phyloP scores from a whole-genome alignment of 2,329 filamentous ascomycete species.

The Aspergillus pseudotamarii region DNA sequence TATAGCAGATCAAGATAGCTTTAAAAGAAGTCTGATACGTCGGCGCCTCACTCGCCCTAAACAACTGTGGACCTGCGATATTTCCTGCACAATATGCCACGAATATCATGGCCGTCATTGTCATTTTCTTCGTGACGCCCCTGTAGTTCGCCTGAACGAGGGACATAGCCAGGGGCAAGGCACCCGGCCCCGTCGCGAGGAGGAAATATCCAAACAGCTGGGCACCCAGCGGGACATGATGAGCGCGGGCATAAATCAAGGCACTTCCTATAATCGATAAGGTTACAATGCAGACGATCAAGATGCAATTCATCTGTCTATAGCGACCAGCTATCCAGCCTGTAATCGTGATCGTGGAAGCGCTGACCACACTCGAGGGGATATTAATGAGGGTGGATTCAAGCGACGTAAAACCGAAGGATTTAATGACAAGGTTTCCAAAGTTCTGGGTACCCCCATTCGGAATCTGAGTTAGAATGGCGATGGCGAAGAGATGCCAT shows the following conservation, averaged over 20 bases:
- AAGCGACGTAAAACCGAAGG: conserved; percentile 59
- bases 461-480: conserved; percentile 57
- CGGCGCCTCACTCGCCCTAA: conserved; percentile 53
- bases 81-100: conserved; percentile 60
- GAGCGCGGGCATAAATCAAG: conserved; percentile 54
- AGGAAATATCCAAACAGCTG: conserved; percentile 63
- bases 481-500: conserved; percentile 60
- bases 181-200: conserved; percentile 56
- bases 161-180: conserved; percentile 59
- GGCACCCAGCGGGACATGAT: conserved; percentile 38
- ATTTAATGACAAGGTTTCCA: conserved; percentile 59
- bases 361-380: conserved; percentile 57
- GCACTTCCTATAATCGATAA: conserved; percentile 57
- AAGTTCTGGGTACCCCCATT: conserved; percentile 54
- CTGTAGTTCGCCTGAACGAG: conserved; percentile 60
- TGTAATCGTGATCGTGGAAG: conserved; percentile 12
- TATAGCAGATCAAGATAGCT: conserved; percentile 61
- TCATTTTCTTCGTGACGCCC: conserved; percentile 64
- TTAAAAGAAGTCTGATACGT: conserved; percentile 58
- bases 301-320: conserved; percentile 13
- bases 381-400: conserved; percentile 60
- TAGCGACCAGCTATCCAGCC: conserved; percentile 16
- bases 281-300: conserved; percentile 55
- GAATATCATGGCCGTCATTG: conserved; percentile 59
- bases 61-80: conserved; percentile 60